Base-by-base conservation (phyloP, 2,329 filamentous ascomycete species). In the Cylindrodendrum hubeiense region DNA sequence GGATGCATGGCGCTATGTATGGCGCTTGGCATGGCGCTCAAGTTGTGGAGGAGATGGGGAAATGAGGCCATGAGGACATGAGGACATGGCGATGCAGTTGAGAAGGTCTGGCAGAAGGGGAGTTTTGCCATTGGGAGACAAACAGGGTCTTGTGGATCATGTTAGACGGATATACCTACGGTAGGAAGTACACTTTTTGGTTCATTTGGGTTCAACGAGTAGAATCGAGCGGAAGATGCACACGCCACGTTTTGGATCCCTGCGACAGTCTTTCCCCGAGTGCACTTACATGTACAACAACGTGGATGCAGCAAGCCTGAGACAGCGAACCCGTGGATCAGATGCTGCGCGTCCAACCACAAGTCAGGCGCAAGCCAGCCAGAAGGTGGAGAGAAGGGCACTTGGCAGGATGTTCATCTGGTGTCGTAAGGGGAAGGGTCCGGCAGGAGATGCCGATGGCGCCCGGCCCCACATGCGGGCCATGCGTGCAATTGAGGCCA, bases 381-480 rank as follows among this genome's bases (percentile, higher is more conserved):
- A 57, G 50, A 33, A 19, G 46, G 37, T 49, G 30, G 37, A 51
- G 41, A 34, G 43, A 49, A 46, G 28, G 28, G 46, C 41, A 22
- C 50, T 46, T 30, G 53, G 67, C 64, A 63, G 56, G 46, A 33
- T 61, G 51, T 44, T 57, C 54, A 26, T 63, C 39, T 57, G 22
- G 53, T 49, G 39, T 21, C 15, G 58, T 62, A 71, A 67, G n/a
- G 28, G 68, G 60, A 60, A 49, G 57, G 33, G 54, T 41, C 57
- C 61, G 62, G 68, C 50, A 67, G 24, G 50, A 43, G 55, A 66
- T 72, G 70, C 70, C 70, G 68, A 68, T 50, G 55, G 51, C 47
- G 55, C 28, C 43, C 49, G 52, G 66, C 57, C 61, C 69, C 69
- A 63, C 61, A 19, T 28, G 19, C 47, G 28, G 47, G 28, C 26